Evolutionary conservation across 305 asterid genomes (phyloP).

Genomic region (Ilex paraguariensis): DNA sequence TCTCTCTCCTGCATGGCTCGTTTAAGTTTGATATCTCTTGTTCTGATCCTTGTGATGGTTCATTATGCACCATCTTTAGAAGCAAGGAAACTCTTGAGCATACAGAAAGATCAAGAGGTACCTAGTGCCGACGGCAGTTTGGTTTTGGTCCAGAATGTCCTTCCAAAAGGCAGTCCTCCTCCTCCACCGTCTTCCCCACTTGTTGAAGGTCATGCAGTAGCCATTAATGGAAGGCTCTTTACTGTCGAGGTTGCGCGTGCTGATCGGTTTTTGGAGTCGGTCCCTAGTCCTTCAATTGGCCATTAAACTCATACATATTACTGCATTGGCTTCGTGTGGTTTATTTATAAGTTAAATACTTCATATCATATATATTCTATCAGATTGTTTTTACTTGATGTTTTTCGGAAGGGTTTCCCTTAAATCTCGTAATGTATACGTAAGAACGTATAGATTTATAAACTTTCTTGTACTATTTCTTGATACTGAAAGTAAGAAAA

Average conservation of each 20-base stretch:
- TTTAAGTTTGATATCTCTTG: not conserved
- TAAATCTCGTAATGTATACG: too few relatives aligned
- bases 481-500: too few relatives aligned
- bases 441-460: too few relatives aligned
- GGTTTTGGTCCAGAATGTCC: not conserved
- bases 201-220: not conserved
- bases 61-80: not conserved
- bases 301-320: not conserved
- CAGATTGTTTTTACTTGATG: too few relatives aligned
- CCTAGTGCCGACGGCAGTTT: not conserved
- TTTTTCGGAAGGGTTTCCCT: too few relatives aligned
- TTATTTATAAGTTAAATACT: too few relatives aligned
- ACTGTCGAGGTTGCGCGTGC: not conserved
- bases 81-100: conserved; percentile 1
- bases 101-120: not conserved
- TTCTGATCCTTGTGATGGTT: not conserved
- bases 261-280: not conserved
- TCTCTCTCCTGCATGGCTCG: not conserved
- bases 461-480: too few relatives aligned
- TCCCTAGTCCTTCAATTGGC: not conserved
- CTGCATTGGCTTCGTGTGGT: too few relatives aligned
- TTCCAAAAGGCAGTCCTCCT: not conserved
- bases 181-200: not conserved
- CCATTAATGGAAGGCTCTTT: too few relatives aligned
- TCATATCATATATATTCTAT: too few relatives aligned